Evolutionary conservation across 495 filamentous ascomycete species (phyloP), one percentile per base, ranked within the genome.

Genomic region (Aspergillus cristatus): DNA sequence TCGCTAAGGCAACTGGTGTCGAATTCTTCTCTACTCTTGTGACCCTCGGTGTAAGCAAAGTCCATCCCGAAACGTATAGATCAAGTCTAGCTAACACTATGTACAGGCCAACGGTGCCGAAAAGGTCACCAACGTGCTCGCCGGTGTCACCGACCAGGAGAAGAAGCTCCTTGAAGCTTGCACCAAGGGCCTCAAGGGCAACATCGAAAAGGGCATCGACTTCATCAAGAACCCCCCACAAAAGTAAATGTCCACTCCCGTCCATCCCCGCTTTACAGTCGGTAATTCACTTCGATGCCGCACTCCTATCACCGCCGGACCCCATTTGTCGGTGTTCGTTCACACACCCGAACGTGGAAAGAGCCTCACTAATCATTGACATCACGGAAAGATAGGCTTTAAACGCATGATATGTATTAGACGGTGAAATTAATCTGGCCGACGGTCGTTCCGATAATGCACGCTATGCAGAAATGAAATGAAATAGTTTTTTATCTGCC

Each of bases 21-120:
- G 86, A 97, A 31, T 98, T 84, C 74, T 98, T 98, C 74, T 95
- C 91, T 31, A 86, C 89, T 39, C 90, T 88, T 14, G 76, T 98
- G 38, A 82, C 93, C 62, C 86, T 98, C 40, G 91, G 90, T 50
- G 87, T 94, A 84, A 67, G 82, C 72, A 38, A 17, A 31, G 26
- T 26, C 25, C 37, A 36, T n/a, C 25, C 18, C 24, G 14, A 16
- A 26, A 25, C 28, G 17, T 12, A 12, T 20, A 12, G 15, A 24
- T 28, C 16, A 33, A 6, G 12, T 17, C 36, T 22, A 13, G 25
- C 39, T 47, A 22, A 45, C 34, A 25, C 17, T 44, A 35, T 40
- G 42, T 53, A 56, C 47, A 95, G 88, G 70, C 78, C 48, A 77
- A 75, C 48, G 91, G 91, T 57, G 86, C 70, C 22, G 79, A 86